Conservation (phyloP, 129 eudicot species). For the Cynara cardunculus region DNA sequence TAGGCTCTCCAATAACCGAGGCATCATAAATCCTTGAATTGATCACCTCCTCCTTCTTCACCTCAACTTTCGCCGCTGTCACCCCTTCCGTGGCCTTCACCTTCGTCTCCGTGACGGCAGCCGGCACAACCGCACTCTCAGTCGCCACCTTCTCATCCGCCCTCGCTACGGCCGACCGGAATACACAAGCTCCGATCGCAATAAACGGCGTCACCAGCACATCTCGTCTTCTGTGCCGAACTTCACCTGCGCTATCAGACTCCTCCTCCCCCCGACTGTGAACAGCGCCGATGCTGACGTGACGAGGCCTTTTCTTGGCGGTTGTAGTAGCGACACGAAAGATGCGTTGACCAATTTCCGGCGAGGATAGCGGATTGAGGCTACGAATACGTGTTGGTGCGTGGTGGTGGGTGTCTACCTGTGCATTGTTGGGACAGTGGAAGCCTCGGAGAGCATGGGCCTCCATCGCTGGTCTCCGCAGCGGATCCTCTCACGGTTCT, state of each 20-base stretch:
- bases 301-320: constrained; percentile 30
- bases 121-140: constrained; percentile 13
- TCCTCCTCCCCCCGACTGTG: constrained; percentile 28
- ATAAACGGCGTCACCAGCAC: constrained; percentile 61
- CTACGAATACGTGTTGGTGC: constrained; percentile 3
- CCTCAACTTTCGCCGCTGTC: constrained; percentile 32
- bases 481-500: background rate
- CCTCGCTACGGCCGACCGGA: constrained; percentile 68
- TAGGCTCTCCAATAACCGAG: constrained; percentile 90
- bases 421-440: constrained; percentile 21
- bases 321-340: background rate
- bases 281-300: constrained; percentile 23
- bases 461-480: constrained; percentile 36
- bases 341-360: constrained; percentile 20
- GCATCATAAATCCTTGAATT: constrained; percentile 94
- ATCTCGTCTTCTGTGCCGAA: constrained; percentile 48
- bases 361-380: constrained; percentile 25
- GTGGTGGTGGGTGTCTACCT: constrained; percentile 26
- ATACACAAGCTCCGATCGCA: constrained; percentile 58
- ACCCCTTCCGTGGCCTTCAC: constrained; percentile 5
- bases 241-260: constrained; percentile 10
- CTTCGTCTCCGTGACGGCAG: constrained; percentile 19
- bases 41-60: constrained; percentile 63
- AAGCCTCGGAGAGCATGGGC: constrained; percentile 41
- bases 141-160: constrained; percentile 62